These are phyloP conservation scores for Cercospora berteroae DNA, from an alignment of 2,329 filamentous ascomycete genomes.

Conservation along the genomic window DNA sequence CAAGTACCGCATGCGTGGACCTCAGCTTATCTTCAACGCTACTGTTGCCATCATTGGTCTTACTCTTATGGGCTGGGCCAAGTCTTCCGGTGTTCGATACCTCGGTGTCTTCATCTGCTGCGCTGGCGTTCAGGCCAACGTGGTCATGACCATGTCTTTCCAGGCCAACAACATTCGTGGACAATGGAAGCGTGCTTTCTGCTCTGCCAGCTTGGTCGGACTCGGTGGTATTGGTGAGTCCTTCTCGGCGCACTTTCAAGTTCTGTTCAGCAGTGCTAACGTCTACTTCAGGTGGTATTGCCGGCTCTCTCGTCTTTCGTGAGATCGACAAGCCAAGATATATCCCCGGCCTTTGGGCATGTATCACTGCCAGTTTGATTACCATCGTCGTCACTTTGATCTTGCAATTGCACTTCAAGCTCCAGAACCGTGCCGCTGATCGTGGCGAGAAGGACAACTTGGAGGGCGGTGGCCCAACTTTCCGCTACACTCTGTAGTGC, in stretches of 20 bases:
- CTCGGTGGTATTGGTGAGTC: constrained; percentile 55
- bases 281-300: constrained; percentile 30
- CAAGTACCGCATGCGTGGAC: constrained; percentile 57
- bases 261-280: constrained; percentile 12
- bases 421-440: constrained; percentile 25
- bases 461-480: constrained; percentile 31
- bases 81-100: constrained; percentile 59
- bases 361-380: constrained; percentile 25
- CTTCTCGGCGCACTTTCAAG: constrained; percentile 31
- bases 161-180: constrained; percentile 85
- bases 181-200: constrained; percentile 80
- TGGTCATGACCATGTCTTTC: constrained; percentile 73
- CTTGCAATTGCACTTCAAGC: constrained; percentile 25
- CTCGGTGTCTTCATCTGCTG: constrained; percentile 72
- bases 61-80: constrained; percentile 68
- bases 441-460: constrained; percentile 26
- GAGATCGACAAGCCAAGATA: constrained; percentile 26
- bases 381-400: constrained; percentile 22
- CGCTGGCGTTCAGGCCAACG: constrained; percentile 70
- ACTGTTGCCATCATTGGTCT: constrained; percentile 63
- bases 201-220: constrained; percentile 70
- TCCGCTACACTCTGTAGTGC: constrained; percentile 35
- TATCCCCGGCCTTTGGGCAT: constrained; percentile 29
- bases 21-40: constrained; percentile 65
- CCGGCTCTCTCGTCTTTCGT: constrained; percentile 22